These are phyloP conservation scores for Malania oleifera DNA, from an alignment of 164 flowering plant genomes.

Conservation along the genomic window DNA sequence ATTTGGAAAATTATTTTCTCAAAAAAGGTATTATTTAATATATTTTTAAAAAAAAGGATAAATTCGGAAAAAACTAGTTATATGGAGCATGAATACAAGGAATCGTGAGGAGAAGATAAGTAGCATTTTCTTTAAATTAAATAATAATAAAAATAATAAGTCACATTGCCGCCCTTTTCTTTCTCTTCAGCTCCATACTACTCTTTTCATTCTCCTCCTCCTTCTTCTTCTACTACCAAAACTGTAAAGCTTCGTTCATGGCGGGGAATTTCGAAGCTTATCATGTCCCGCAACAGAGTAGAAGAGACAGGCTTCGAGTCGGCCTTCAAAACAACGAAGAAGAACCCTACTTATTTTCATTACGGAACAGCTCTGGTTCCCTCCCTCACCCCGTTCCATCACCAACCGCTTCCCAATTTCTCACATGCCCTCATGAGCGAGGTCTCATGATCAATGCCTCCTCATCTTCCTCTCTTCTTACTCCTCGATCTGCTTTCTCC, in stretches of 20 bases:
- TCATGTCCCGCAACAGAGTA: constrained; percentile 17
- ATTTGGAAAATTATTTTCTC: too few relatives aligned
- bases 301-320: constrained; percentile 15
- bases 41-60: too few relatives aligned
- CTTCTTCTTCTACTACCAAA: background rate
- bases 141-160: too few relatives aligned
- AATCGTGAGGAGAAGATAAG: too few relatives aligned
- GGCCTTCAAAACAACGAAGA: background rate
- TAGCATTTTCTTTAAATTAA: too few relatives aligned
- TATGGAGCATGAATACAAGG: too few relatives aligned
- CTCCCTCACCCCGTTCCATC: background rate
- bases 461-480: background rate
- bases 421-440: background rate
- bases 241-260: background rate
- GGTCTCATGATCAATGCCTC: background rate
- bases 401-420: background rate
- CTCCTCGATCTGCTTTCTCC: background rate
- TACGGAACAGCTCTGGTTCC: background rate
- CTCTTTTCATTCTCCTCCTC: constrained; percentile 3
- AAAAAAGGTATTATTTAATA: too few relatives aligned
- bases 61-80: too few relatives aligned
- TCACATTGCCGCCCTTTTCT: background rate
- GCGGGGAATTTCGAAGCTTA: constrained; percentile 8
- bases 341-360: background rate
- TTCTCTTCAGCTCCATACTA: background rate